Evolutionary conservation across 768 basidiomycete genomes (phyloP), one percentile per base, ranked within the genome.

Genomic region (Tulasnella calospora): DNA sequence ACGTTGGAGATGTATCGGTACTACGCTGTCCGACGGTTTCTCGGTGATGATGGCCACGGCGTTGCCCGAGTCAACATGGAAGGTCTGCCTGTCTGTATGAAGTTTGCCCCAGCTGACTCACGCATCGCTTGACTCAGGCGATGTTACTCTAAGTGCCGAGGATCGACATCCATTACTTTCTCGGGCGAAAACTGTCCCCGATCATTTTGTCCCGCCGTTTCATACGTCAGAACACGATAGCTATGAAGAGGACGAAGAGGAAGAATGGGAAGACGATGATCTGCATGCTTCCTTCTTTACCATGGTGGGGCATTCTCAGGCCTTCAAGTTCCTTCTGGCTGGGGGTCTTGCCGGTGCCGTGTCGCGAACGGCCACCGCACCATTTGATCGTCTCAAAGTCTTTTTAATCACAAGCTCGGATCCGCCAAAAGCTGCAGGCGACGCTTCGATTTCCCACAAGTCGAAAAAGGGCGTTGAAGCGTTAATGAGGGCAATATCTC

Each of bases 261-360:
- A 83, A 21, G 83, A 83, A 35, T 89, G 90, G 40, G 89, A 90
- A 23, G 89, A 90, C 46, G 89, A 91, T 57, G 89, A 88, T 76
- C 76, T 41, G 0, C 76, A 78, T 46, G 76, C 61, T 27, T 71
- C 76, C 33, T 78, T 78, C 13, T 78, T 78, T 67, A 86, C 85
- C 79, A 89, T 89, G 84, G 84, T 95, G 30, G 92, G 89, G 79
- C 89, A 90, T 4, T 87, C 88, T 78, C 90, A 92, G 0, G 92
- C 97, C 13, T 86, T 96, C 84, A 93, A 92, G 83, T 99, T 97
- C 85, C 88, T 99, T 67, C 85, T 95, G 17, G 98, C 98, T 7
- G 98, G 98, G 46, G 98, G 98, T 19, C 86, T 96, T 13, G 98
- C 98, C 19, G 98, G 98, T 78, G 94, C 94, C 80, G 98, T 98